These are phyloP conservation scores for Liriodendron chinense DNA, from an alignment of 164 flowering plant species.

Conservation along the genomic window DNA sequence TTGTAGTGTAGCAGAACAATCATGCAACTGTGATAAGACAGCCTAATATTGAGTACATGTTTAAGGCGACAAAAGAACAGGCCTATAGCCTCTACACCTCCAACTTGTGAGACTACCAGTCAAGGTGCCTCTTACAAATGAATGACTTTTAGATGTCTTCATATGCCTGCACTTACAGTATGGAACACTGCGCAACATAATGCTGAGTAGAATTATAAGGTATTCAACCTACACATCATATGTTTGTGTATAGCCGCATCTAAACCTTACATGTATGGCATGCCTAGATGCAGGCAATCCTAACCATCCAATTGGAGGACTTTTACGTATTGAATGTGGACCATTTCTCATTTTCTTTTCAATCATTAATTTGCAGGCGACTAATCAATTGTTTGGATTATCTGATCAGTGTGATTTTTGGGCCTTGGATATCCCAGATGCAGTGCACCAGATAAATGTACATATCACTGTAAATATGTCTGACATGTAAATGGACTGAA, in stretches of 20 bases:
- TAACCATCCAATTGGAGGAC: too few species aligned
- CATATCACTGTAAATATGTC: too few species aligned
- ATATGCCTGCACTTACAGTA: too few species aligned
- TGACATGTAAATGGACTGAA: too few species aligned
- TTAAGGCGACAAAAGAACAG: not conserved
- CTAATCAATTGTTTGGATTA: too few species aligned
- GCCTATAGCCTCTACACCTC: not conserved
- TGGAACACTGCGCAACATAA: not conserved
- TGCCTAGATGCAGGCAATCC: not conserved
- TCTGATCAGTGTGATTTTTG: too few species aligned
- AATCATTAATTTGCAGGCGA: too few species aligned
- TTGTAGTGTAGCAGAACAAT: not conserved
- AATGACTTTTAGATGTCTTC: too few species aligned
- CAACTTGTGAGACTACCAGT: not conserved
- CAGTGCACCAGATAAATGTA: too few species aligned
- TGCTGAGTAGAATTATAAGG: not conserved
- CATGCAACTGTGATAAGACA: not conserved
- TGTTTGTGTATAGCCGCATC: not conserved
- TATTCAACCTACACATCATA: not conserved
- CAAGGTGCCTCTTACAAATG: not conserved
- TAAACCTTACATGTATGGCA: not conserved
- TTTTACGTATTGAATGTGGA: too few species aligned
- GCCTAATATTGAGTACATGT: not conserved
- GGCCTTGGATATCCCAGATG: too few species aligned
- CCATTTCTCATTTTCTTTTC: too few species aligned